Base-by-base conservation (phyloP, 2,329 filamentous ascomycete species). In the Dendrostoma leiphaemia region DNA sequence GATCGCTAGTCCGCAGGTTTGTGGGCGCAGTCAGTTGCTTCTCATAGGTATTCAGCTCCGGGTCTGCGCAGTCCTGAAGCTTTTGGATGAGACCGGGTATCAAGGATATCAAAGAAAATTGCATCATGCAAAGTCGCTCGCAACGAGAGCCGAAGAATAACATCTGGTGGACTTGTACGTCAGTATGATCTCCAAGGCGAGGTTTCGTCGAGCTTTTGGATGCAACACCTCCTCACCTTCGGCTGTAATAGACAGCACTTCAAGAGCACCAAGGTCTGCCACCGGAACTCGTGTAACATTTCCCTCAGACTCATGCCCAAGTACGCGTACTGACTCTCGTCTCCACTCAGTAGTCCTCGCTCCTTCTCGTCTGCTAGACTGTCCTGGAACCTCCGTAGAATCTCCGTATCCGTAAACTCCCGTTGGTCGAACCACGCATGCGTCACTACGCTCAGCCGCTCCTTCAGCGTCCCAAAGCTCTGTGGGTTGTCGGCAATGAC, bases 81-180 rank as follows among this genome's bases (percentile, higher is more conserved):
- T 89, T 91, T 65, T 90, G 85, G 65, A 97, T 86, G 54, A 99
- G 83, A 56, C 92, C 91, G 44, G 94, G 94, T 74, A 99, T 95
- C 65, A 99, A 79, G 50, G 93, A 97, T 63, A 99, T 88, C 43
- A 99, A 82, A 40, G 93, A 94, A 74, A 97, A 99, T 71, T 99
- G 94, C 73, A 96, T 92, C 89, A 97, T 96, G 81, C 94, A 99
- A 62, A 99, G 76, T 60, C 89, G 83, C 71, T 99, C 94, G 71
- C 94, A 97, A 63, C 91, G 86, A n/a, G 93, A 91, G 59, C 94
- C 92, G 65, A 97, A 99, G 75, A 99, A 97, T 51, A 99, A 85
- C 89, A 97, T 97, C 92, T 96, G 62, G 0, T 26, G 13, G 24
- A 15, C 10, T 41, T 5, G 48, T 24, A 17, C 47, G 43, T 51